A percentile compares a stretch with the other conserved stretches of the same genome.
These are phyloP conservation scores for Durio zibethinus DNA, from an alignment of 345 rosid species.

Conservation along the genomic window DNA sequence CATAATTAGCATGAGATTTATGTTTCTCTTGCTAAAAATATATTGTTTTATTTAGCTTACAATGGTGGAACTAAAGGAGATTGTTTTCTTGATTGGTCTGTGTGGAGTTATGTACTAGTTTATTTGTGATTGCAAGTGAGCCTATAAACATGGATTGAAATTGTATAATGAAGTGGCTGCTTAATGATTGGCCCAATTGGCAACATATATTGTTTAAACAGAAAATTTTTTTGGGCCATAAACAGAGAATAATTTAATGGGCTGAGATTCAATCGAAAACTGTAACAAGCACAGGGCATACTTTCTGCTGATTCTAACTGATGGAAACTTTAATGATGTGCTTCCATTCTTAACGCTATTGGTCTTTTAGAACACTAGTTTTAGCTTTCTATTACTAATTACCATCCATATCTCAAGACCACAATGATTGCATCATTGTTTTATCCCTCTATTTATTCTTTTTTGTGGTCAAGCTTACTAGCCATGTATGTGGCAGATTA, in stretches of 20 bases:
- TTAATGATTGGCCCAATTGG: neutral
- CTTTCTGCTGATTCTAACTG: neutral
- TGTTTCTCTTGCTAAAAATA: conserved; percentile 4
- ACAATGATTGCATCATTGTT: neutral
- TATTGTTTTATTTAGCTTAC: neutral
- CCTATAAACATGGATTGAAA: neutral
- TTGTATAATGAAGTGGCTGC: neutral
- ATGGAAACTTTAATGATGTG: conserved; percentile 4
- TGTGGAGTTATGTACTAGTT: neutral
- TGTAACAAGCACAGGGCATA: neutral
- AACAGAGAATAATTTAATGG: neutral
- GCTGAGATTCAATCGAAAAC: neutral
- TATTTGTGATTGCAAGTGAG: neutral
- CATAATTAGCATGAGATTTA: conserved; percentile 15
- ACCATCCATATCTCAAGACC: neutral
- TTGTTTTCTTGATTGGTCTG: conserved; percentile 2
- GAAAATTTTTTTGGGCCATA: neutral
- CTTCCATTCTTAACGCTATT: conserved; percentile 1
- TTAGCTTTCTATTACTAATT: neutral
- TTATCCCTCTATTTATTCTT: neutral
- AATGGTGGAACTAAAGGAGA: neutral
- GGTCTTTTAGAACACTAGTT: neutral
- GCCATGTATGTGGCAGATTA: conserved; percentile 53
- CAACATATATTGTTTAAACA: neutral
- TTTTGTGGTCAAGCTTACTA: conserved; percentile 16